Conservation (phyloP, 1,284 basidiomycete species). For the Bjerkandera adusta region DNA sequence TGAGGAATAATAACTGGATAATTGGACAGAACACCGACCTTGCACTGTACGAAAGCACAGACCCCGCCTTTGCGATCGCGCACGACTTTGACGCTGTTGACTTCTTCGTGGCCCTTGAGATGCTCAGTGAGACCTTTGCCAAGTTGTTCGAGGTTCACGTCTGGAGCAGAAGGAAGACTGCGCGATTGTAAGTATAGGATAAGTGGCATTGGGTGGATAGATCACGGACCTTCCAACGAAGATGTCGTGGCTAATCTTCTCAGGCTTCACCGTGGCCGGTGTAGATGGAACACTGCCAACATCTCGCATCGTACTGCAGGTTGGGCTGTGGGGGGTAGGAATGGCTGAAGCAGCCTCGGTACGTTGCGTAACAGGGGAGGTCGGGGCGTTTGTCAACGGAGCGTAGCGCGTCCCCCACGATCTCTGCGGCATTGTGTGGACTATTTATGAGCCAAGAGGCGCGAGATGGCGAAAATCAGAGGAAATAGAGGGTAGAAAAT, state of each 20-base stretch:
- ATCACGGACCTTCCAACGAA: slow-evolving; percentile 75
- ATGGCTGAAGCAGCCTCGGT: slow-evolving; percentile 20
- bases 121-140: slow-evolving; percentile 56
- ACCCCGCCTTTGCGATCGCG: slow-evolving; percentile 68
- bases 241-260: slow-evolving; percentile 64
- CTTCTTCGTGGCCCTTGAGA: slow-evolving; percentile 56
- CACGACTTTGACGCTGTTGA: slow-evolving; percentile 71
- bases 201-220: background rate
- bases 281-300: slow-evolving; percentile 11
- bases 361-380: slow-evolving; percentile 31
- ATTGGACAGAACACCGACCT: slow-evolving; percentile 39
- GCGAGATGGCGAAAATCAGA: slow-evolving; percentile 13
- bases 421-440: slow-evolving; percentile 19
- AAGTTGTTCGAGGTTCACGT: slow-evolving; percentile 61
- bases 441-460: slow-evolving; percentile 13
- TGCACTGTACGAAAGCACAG: slow-evolving; percentile 80
- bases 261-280: slow-evolving; percentile 33
- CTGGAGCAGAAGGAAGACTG: slow-evolving; percentile 71
- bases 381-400: slow-evolving; percentile 32
- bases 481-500: slow-evolving; percentile 8
- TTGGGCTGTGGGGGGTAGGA: slow-evolving; percentile 14
- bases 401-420: slow-evolving; percentile 73
- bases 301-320: slow-evolving; percentile 5
- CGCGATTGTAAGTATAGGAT: slow-evolving; percentile 8
- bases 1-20: slow-evolving; percentile 14